Conservation (phyloP, 331 rosid genomes). For the Prunus yedoensis region DNA sequence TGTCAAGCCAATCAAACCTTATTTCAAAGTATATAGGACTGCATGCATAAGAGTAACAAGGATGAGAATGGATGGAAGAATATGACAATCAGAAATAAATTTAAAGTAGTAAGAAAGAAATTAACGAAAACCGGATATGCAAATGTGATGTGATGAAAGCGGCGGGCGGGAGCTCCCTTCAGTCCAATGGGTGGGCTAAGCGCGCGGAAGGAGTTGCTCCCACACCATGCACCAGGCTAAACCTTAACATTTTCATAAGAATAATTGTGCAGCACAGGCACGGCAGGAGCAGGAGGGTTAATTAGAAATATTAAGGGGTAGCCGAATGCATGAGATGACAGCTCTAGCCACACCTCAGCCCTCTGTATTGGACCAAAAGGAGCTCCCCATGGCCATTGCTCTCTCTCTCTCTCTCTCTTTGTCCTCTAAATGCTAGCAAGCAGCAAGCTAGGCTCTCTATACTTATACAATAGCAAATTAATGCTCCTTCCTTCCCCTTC, state of each 20-base stretch:
- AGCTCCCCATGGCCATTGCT: conserved; percentile 21
- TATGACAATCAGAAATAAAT: neutral
- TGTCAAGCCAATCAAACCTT: neutral
- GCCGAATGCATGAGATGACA: conserved; percentile 76
- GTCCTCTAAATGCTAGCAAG: too few relatives aligned
- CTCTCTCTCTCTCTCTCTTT: neutral
- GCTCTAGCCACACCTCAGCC: conserved; percentile 60
- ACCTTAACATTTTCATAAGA: conserved; percentile 27
- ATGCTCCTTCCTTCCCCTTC: too few relatives aligned
- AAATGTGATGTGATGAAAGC: neutral
- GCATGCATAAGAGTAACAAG: neutral
- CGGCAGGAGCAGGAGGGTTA: neutral
- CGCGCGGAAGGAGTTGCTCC: conserved; percentile 47
- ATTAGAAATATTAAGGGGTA: conserved; percentile 27
- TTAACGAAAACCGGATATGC: too few relatives aligned
- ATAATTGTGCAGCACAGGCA: neutral
- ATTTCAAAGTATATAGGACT: neutral
- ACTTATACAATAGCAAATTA: too few relatives aligned
- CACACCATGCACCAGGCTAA: conserved; percentile 55
- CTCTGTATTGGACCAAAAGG: conserved; percentile 58
- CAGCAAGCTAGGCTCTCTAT: too few relatives aligned
- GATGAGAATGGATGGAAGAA: neutral
- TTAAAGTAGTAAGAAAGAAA: neutral
- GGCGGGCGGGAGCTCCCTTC: conserved; percentile 61
- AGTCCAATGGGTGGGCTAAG: conserved; percentile 58